Conservation (phyloP, 108 stramenopile genomes). For the Stephanodiscus triporus region DNA sequence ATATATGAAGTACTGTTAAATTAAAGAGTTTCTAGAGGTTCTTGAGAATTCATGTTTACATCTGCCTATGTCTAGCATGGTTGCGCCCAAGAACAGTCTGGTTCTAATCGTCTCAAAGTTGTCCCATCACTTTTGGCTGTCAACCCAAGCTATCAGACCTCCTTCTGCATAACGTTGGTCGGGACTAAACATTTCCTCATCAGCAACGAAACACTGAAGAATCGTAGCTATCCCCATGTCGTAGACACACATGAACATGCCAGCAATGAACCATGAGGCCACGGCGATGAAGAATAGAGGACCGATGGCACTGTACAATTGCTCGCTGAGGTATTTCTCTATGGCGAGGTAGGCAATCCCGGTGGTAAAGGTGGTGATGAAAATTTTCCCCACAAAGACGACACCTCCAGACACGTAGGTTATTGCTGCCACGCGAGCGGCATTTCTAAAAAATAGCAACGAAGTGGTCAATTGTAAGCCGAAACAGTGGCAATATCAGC, state of each 20-base stretch:
- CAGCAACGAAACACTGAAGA: slow-evolving; percentile 88
- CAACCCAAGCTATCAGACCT: slow-evolving; percentile 40
- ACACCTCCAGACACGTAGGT: slow-evolving; percentile 71
- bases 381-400: slow-evolving; percentile 85
- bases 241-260: slow-evolving; percentile 64
- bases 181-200: slow-evolving; percentile 88
- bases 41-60: background rate
- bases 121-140: slow-evolving; percentile 21
- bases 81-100: background rate
- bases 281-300: slow-evolving; percentile 74
- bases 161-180: slow-evolving; percentile 70
- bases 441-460: slow-evolving; percentile 46
- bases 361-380: slow-evolving; percentile 76
- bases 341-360: slow-evolving; percentile 49
- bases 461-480: background rate
- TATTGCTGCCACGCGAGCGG: slow-evolving; percentile 64
- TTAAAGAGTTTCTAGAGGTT: background rate
- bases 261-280: slow-evolving; percentile 59
- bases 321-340: slow-evolving; percentile 45
- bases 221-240: slow-evolving; percentile 85
- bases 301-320: slow-evolving; percentile 58
- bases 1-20: background rate
- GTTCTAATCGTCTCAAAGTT: background rate
- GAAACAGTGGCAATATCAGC: background rate
- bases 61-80: background rate